Evolutionary conservation across 305 asterid genomes (phyloP).

Genomic region (Solanum hybrid): DNA sequence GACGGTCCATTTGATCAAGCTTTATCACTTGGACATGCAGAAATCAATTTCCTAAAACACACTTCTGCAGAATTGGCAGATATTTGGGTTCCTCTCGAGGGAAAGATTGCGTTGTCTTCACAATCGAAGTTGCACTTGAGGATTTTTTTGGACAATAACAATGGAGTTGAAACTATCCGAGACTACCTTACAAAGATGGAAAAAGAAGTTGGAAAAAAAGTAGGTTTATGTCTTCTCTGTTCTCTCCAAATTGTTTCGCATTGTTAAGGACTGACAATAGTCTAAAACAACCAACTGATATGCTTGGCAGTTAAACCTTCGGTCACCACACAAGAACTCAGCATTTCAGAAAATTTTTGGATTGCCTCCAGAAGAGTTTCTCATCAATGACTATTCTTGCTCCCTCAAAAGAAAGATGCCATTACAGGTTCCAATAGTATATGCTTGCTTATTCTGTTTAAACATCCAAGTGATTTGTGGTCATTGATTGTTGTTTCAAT

Average conservation of each 20-base stretch:
- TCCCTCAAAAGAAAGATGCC: slow-evolving; percentile 84
- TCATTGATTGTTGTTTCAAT: neutral
- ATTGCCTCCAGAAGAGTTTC: slow-evolving; percentile 84
- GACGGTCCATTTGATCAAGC: slow-evolving; percentile 80
- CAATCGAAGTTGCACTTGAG: slow-evolving; percentile 74
- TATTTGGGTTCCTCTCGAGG: slow-evolving; percentile 75
- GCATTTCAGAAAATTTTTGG: slow-evolving; percentile 64
- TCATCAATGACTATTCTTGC: slow-evolving; percentile 76
- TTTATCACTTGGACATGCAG: slow-evolving; percentile 69
- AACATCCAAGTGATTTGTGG: neutral
- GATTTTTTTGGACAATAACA: slow-evolving; percentile 69
- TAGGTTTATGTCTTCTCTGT: slow-evolving; percentile 10
- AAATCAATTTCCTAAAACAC: slow-evolving; percentile 77
- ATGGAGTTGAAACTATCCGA: slow-evolving; percentile 77
- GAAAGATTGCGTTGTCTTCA: slow-evolving; percentile 61
- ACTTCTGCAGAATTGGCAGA: slow-evolving; percentile 74
- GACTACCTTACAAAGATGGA: slow-evolving; percentile 72
- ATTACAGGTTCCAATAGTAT: slow-evolving; percentile 43
- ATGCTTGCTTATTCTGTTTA: neutral
- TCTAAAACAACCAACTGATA: neutral
- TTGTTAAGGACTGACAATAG: neutral
- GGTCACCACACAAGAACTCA: slow-evolving; percentile 78
- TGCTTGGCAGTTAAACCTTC: slow-evolving; percentile 55
- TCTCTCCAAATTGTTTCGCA: neutral
- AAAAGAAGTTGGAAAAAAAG: slow-evolving; percentile 94